Conservation (phyloP, 2,329 filamentous ascomycete species). For the Sodiomyces alkalinus region DNA sequence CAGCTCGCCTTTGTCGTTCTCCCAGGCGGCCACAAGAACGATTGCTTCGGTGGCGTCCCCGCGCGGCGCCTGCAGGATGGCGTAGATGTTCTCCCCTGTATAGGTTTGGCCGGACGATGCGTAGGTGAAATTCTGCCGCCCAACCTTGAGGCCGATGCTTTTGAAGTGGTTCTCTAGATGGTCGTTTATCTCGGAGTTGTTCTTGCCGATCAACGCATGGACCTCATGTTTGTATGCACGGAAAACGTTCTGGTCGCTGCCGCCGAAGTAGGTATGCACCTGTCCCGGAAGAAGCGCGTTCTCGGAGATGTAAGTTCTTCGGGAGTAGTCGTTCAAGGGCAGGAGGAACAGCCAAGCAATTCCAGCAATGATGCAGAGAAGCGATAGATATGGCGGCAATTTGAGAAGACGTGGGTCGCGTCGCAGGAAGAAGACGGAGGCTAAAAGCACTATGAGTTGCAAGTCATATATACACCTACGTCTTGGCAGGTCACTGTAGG, state of each 20-base stretch:
- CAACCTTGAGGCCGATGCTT: slow-evolving; percentile 72
- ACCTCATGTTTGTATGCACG: slow-evolving; percentile 80
- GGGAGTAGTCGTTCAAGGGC: slow-evolving; percentile 79
- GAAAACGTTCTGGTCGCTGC: slow-evolving; percentile 90
- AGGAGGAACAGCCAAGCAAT: slow-evolving; percentile 82
- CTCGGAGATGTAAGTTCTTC: slow-evolving; percentile 90
- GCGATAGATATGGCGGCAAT: slow-evolving; percentile 75
- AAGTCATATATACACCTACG: slow-evolving; percentile 1
- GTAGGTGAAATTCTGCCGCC: slow-evolving; percentile 79
- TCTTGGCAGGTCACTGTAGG: no score
- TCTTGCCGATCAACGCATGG: slow-evolving; percentile 39
- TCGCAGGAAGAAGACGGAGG: slow-evolving; percentile 53
- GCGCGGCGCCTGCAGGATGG: slow-evolving; percentile 79
- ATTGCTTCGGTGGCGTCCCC: slow-evolving; percentile 96
- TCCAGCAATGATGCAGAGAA: slow-evolving; percentile 71
- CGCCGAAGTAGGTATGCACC: slow-evolving; percentile 94
- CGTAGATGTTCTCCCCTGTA: slow-evolving; percentile 81
- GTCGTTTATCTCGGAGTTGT: slow-evolving; percentile 46
- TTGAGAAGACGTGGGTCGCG: slow-evolving; percentile 70
- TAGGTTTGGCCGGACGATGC: slow-evolving; percentile 58
- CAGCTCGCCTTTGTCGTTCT: slow-evolving; percentile 59
- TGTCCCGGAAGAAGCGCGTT: slow-evolving; percentile 92
- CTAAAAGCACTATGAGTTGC: slow-evolving; percentile 21
- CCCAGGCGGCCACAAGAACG: slow-evolving; percentile 81
- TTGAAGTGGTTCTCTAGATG: slow-evolving; percentile 62